phyloP scores from a whole-genome alignment of 2,329 filamentous ascomycete species.

The Daldinia eschscholtzii region DNA sequence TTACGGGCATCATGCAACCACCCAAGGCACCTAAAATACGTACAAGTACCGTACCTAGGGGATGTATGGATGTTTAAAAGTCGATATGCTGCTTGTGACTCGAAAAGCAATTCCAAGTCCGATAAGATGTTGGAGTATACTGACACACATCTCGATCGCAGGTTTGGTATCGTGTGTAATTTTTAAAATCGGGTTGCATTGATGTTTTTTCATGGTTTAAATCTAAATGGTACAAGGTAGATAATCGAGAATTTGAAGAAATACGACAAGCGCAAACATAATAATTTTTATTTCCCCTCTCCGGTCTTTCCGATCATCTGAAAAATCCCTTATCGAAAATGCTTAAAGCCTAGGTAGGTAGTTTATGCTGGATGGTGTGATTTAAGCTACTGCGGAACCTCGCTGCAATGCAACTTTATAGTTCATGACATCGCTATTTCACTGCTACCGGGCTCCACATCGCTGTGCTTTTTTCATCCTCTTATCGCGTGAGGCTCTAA shows the following conservation, averaged over 20 bases:
- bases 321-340: slow-evolving; percentile 27
- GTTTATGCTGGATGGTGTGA: slow-evolving; percentile 31
- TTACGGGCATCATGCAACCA: slow-evolving; percentile 10
- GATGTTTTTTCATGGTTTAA: no score
- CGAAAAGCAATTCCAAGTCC: not conserved
- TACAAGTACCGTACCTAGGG: not conserved
- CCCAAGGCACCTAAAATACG: not conserved
- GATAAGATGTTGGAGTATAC: not conserved
- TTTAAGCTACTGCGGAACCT: slow-evolving; percentile 29
- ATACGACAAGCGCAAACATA: not conserved
- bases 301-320: slow-evolving; percentile 25
- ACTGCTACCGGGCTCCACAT: slow-evolving; percentile 15
- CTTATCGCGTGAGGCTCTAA: slow-evolving; percentile 40
- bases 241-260: not conserved
- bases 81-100: not conserved
- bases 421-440: slow-evolving; percentile 15
- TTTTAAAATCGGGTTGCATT: not conserved
- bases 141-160: not conserved
- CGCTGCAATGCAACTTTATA: slow-evolving; percentile 36
- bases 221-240: not conserved
- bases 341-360: not conserved
- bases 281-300: not conserved
- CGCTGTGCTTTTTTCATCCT: slow-evolving; percentile 15
- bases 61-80: not conserved
- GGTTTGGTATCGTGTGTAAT: not conserved